Percentiles rank a stretch among this genome's conserved stretches.
Conservation (phyloP, 78 protist genomes). For the Chrysochromulina parva region DNA sequence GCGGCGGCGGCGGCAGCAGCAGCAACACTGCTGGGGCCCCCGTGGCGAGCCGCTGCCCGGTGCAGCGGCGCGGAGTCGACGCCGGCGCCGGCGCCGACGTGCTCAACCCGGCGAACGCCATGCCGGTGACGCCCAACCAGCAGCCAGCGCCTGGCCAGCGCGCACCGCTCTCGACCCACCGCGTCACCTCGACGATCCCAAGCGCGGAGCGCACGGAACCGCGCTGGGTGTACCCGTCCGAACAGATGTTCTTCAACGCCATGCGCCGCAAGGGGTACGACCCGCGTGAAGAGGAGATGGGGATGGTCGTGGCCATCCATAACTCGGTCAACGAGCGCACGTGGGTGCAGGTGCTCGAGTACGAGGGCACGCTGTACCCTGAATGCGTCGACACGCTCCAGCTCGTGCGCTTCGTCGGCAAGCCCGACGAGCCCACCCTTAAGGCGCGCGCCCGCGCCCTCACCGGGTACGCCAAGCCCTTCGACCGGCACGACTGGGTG, state of each 20-base stretch:
- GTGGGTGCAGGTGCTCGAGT: conserved; percentile 70
- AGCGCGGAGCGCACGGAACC: neutral
- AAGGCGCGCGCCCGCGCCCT: conserved; percentile 56
- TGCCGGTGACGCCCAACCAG: conserved; percentile 18
- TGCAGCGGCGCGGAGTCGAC: too few species aligned
- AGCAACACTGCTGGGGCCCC: too few species aligned
- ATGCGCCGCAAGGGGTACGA: conserved; percentile 70
- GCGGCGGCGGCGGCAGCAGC: too few species aligned
- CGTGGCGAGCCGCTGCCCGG: too few species aligned
- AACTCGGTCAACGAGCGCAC: conserved; percentile 77
- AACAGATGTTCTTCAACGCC: conserved; percentile 81
- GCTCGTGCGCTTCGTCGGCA: neutral
- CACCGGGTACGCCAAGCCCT: conserved; percentile 74
- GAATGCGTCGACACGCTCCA: neutral
- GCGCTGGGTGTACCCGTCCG: conserved; percentile 74
- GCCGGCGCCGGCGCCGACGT: too few species aligned
- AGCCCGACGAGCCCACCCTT: conserved; percentile 43
- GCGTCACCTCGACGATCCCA: conserved; percentile 71
- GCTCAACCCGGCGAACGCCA: neutral
- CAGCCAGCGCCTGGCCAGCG: conserved; percentile 65
- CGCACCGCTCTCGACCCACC: conserved; percentile 50
- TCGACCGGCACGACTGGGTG: conserved; percentile 86
- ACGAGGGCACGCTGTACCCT: conserved; percentile 45
- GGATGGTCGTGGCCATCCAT: conserved; percentile 69
- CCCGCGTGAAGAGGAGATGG: conserved; percentile 75